These are phyloP conservation scores for Lachancea kluyveri DNA, from an alignment of 805 yeast species.

Conservation along the genomic window DNA sequence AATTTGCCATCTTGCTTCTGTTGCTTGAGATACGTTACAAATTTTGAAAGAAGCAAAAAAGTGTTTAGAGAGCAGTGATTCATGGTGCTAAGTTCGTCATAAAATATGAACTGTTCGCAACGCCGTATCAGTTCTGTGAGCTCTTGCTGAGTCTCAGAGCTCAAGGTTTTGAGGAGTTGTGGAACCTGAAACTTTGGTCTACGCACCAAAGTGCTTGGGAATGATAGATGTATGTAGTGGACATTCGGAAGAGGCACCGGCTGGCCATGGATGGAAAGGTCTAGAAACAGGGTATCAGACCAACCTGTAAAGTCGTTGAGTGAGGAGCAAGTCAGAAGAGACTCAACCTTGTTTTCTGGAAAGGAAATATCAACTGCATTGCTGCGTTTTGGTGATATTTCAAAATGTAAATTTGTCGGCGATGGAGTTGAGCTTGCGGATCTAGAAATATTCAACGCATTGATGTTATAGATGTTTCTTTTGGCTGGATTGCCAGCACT, in stretches of 20 bases:
- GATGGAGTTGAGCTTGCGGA: too few species aligned
- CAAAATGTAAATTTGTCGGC: too few species aligned
- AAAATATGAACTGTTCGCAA: slow-evolving; percentile 19
- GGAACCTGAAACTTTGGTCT: slow-evolving; percentile 26
- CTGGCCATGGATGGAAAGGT: slow-evolving; percentile 19
- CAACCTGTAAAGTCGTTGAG: too few species aligned
- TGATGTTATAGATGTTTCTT: too few species aligned
- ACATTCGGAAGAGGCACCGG: slow-evolving; percentile 12
- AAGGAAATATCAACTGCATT: too few species aligned
- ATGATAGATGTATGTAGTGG: slow-evolving; percentile 22
- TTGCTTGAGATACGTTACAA: slow-evolving; percentile 10
- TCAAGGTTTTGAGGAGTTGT: slow-evolving; percentile 21
- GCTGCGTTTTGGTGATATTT: too few species aligned
- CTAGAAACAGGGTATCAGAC: slow-evolving; percentile 17
- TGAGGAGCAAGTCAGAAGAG: too few species aligned
- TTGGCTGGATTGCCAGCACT: too few species aligned
- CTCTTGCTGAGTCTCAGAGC: slow-evolving; percentile 7
- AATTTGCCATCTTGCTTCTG: slow-evolving; percentile 1
- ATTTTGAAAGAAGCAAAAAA: slow-evolving; percentile 20
- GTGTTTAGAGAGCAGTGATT: slow-evolving; percentile 21
- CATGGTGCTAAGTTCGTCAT: slow-evolving; percentile 21
- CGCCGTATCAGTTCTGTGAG: slow-evolving; percentile 16
- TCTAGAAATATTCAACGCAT: too few species aligned
- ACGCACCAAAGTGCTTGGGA: slow-evolving; percentile 28
- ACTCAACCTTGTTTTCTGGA: too few species aligned